phyloP scores from a whole-genome alignment of 129 eudicot species.

The Arctium lappa region DNA sequence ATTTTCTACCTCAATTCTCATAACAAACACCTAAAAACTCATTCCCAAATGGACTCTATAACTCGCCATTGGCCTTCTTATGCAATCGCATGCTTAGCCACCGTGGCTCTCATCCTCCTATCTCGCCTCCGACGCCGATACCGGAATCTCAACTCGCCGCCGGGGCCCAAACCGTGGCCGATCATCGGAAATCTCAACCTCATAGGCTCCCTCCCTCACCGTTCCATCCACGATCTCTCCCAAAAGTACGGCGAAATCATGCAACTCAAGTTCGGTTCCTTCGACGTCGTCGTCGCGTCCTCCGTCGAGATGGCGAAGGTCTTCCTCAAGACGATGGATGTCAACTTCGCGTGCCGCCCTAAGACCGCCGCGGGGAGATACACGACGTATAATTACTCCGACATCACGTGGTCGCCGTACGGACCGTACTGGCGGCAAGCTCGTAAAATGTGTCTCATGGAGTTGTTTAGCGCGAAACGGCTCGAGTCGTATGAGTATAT shows the following conservation, averaged over 20 bases:
- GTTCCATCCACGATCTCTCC: conserved; percentile 59
- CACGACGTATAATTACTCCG: conserved; percentile 71
- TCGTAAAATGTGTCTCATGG: conserved; percentile 71
- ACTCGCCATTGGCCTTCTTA: conserved; percentile 20
- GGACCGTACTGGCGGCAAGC: conserved; percentile 85
- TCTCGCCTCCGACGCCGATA: conserved; percentile 30
- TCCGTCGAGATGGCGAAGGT: conserved; percentile 63
- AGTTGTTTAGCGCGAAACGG: conserved; percentile 61
- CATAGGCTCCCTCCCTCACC: conserved; percentile 75
- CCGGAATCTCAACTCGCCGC: conserved; percentile 45
- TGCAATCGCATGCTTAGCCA: conserved; percentile 34
- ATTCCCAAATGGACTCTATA: conserved; percentile 27
- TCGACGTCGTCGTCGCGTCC: conserved; percentile 63
- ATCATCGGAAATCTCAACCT: conserved; percentile 79
- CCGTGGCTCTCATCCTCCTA: conserved; percentile 28
- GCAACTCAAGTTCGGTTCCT: conserved; percentile 61
- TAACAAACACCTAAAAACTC: background rate
- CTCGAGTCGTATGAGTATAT: conserved; percentile 79
- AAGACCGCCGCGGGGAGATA: conserved; percentile 70
- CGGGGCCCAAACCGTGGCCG: conserved; percentile 90
- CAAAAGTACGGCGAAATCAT: conserved; percentile 60
- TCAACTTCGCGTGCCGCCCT: conserved; percentile 62
- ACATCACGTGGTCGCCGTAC: conserved; percentile 80
- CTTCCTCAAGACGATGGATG: conserved; percentile 65
- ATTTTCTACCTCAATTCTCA: background rate